Base-by-base conservation (phyloP, 306 rosid genomes). In the Calophaca sinica region DNA sequence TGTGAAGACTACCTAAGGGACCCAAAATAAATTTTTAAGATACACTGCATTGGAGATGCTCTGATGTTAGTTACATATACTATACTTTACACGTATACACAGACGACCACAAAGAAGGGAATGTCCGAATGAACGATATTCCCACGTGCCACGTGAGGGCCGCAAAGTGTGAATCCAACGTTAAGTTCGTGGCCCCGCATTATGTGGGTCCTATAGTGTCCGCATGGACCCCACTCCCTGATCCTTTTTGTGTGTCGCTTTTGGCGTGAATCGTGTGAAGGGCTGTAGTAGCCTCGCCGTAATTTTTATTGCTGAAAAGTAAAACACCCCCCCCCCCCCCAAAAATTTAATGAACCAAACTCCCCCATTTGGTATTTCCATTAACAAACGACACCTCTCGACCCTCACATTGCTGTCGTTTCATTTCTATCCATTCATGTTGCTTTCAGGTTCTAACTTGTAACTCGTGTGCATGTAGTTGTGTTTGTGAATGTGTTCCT, bases 201-300 rank as follows among this genome's bases (percentile, higher is more conserved):
- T 14, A 60, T 38, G 76, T 61, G 72, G 84, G 72, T 8, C 84
- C 72, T 28, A 33, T 33, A 33, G 4, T 33, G 36, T 33, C 36
- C 1, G 26, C 1, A 20, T 20, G 1, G 26, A 20, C 26, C 26
- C 26, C 26, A 20, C 36, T 33, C 36, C 36, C 4, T 4, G 36
- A 33, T 4, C 36, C 36, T 2, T 32, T 32, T 33, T 13, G 3
- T n/a, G 6, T 49, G 49, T 15, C 4, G 3, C 14, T 59, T 15
- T 58, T 54, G 52, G 67, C 67, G 32, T 42, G 68, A 68, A 31
- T 26, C 70, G 57, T 12, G 26, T 4, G 49, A 70, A 26, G 9
- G 35, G 33, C 78, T 76, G 78, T 78, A 2, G 2, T 49, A 36
- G 4, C 58, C 20, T 54, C 78, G 81, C 81, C 85, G 75, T 60